A percentile compares a stretch with the other conserved stretches of the same genome.
Conservation (phyloP, 331 rosid species). For the Erythrophleum ivorense region DNA sequence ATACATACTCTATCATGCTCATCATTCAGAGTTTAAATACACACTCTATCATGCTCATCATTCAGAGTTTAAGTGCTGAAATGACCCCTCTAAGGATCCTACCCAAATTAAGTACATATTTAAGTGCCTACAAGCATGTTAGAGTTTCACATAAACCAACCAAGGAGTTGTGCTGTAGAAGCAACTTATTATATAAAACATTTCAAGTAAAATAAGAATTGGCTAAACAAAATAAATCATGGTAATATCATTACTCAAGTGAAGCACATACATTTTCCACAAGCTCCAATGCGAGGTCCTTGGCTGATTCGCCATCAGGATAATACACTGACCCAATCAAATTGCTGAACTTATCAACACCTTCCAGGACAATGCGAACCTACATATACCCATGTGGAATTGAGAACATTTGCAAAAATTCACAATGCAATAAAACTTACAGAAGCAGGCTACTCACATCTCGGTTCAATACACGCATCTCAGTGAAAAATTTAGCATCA, state of each 20-base stretch:
- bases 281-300: constrained; percentile 94
- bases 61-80: neutral
- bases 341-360: constrained; percentile 93
- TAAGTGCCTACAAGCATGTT: constrained; percentile 11
- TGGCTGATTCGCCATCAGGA: constrained; percentile 93
- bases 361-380: constrained; percentile 97
- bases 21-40: too few relatives aligned
- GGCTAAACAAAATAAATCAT: constrained; percentile 22
- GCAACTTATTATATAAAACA: constrained; percentile 18
- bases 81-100: constrained; percentile 1
- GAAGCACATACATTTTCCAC: constrained; percentile 72
- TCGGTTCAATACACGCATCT: constrained; percentile 75
- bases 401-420: constrained; percentile 44
- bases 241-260: constrained; percentile 11
- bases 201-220: constrained; percentile 13
- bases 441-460: constrained; percentile 59
- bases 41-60: too few relatives aligned
- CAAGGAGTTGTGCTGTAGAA: neutral
- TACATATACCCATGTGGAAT: constrained; percentile 51
- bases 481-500: constrained; percentile 91
- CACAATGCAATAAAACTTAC: constrained; percentile 18
- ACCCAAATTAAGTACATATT: constrained; percentile 12
- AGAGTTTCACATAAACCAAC: constrained; percentile 6
- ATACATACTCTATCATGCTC: neutral
- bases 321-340: constrained; percentile 95